Evolutionary conservation across 441 rosid genomes (phyloP), one percentile per base, ranked within the genome.

Genomic region (Jatropha multifida): DNA sequence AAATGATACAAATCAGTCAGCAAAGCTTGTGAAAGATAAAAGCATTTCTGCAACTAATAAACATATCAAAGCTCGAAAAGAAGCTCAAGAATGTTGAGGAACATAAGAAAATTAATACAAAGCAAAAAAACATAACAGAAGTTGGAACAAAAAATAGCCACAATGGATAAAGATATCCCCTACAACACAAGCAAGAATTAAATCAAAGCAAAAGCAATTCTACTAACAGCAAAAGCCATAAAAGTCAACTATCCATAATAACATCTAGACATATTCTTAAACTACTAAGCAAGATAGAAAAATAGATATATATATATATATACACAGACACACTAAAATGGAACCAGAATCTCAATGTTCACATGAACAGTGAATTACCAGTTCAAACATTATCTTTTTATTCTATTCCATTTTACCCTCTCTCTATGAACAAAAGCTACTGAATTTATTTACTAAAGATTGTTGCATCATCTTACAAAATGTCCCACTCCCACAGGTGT

Each of bases 1-100:
- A 66, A n/a, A 62, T 62, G 32, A 10, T 1, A 64, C 7, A 78
- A 17, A 71, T 74, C 23, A 78, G 77, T 12, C 60, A 78, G 61
- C 65, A 40, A 78, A 61, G 68, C 61, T 68, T 76, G 38, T 40
- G 54, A 41, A 72, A 18, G 37, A 51, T 0, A 56, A 38, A 11
- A 32, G 20, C 13, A 61, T 40, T 32, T 75, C 61, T 51, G 69
- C 54, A 66, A 67, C 59, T 41, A 56, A 63, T 68, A 48, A 65
- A 59, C 59, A 23, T 15, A 75, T 65, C 59, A 52, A 10, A 67
- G 59, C 20, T 37, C 59, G 66, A 77, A 40, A 49, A 54, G 72
- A 65, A 60, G 12, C 73, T 20, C 68, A 69, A 73, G 26, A n/a
- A 65, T 20, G 5, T 68, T 0, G 17, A 78, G n/a, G 20, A 62